Evolutionary conservation across 202 grass and related monocot genomes (phyloP), one percentile per base, ranked within the genome.

Genomic region (Zizania palustris): DNA sequence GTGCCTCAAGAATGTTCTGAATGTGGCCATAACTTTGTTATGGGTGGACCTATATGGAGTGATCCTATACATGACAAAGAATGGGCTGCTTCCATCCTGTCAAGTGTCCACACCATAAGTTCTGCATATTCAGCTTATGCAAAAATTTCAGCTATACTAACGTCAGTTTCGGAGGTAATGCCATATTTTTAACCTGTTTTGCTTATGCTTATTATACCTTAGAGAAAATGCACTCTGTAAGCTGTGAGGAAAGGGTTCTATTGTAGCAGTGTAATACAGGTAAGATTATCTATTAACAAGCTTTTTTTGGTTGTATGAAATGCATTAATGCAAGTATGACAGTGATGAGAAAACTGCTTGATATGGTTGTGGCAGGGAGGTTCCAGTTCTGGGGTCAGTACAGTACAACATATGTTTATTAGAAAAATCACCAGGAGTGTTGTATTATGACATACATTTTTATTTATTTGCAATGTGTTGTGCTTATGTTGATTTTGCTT

Each of bases 31-130:
- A 85, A 85, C 74, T 91, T 82, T 85, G 79, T 82, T 62, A 85
- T 91, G 89, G 89, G 89, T 4, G 85, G 89, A 1, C 89, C 85
- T 59, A 87, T 91, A 63, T 91, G 89, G 89, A 85, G 85, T 74
- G 73, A 80, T 82, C 85, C 85, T 46, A 91, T 91, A n/a, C 89
- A 91, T 75, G 73, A 91, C 53, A 83, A 75, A 12, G 78, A 85
- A 69, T 91, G 89, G 89, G 77, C 83, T 65, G 40, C 46, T 66
- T 87, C 77, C 37, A 85, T 85, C 11, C 61, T 87, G 44, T 73
- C 67, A 21, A 85, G 73, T 75, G 57, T 91, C 21, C 60, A 40
- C 66, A 73, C 49, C 45, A 79, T 34, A 57, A 82, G 67, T 54
- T 63, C 80, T 60, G 36, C 28, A 63, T 87, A 82, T 82, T 78